phyloP scores from a whole-genome alignment of 163 green algal genomes.

The Chlamydomonas reinhardtii region DNA sequence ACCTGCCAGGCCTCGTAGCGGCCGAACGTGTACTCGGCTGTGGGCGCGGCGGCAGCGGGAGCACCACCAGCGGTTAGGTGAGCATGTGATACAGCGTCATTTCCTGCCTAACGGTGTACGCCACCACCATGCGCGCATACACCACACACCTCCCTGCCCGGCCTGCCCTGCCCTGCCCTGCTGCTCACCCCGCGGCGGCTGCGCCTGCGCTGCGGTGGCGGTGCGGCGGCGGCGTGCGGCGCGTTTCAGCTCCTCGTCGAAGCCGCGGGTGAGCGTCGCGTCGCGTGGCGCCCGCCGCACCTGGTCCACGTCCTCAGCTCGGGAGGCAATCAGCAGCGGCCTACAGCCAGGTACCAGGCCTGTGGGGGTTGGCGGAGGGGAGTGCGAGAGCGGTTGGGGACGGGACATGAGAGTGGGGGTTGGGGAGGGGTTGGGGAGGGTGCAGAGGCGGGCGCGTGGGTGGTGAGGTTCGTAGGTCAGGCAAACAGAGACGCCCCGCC shows the following conservation, averaged over 20 bases:
- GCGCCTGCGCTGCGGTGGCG: not conserved
- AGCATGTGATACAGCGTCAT: not conserved
- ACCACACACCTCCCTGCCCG: too few relatives aligned
- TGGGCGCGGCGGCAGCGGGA: not conserved
- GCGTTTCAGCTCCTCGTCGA: constrained; percentile 47
- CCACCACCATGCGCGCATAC: too few relatives aligned
- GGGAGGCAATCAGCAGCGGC: constrained; percentile 44
- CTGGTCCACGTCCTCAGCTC: constrained; percentile 1
- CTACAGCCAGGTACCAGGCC: constrained; percentile 26
- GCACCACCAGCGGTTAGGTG: not conserved
- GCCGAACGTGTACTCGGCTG: constrained; percentile 37
- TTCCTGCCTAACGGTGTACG: too few relatives aligned
- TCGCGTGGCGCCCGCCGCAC: constrained; percentile 17
- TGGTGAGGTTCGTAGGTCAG: too few relatives aligned
- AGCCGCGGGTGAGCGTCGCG: constrained; percentile 17
- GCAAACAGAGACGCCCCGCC: too few relatives aligned
- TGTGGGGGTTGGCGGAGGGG: too few relatives aligned
- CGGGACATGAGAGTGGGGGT: too few relatives aligned
- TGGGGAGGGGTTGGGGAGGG: too few relatives aligned
- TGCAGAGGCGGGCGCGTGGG: not conserved
- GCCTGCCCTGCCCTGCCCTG: too few relatives aligned
- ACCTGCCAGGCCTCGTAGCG: constrained; percentile 31
- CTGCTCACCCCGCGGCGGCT: constrained; percentile 3
- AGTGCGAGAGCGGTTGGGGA: too few relatives aligned
- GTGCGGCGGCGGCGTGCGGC: constrained; percentile 28